Evolutionary conservation across 2,329 filamentous ascomycete genomes (phyloP).

Genomic region (Leptodontidium sp.): DNA sequence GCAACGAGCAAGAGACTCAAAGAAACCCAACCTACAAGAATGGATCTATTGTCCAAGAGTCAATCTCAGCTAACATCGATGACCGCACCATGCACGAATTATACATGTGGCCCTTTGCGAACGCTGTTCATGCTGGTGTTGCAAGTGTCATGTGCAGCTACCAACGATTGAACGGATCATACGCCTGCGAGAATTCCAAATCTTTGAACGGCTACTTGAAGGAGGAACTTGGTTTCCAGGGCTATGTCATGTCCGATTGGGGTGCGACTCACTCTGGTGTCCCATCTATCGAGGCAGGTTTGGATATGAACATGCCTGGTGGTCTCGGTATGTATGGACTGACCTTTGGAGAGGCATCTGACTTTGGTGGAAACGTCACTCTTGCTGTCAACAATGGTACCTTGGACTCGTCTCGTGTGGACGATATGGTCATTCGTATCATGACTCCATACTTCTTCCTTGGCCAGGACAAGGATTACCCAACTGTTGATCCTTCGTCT

Average conservation of each 20-base stretch:
- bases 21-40: conserved; percentile 41
- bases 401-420: conserved; percentile 61
- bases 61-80: conserved; percentile 78
- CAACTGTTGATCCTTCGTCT: conserved; percentile 45
- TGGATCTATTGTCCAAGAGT: conserved; percentile 58
- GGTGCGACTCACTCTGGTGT: conserved; percentile 83
- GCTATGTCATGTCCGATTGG: conserved; percentile 87
- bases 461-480: conserved; percentile 56
- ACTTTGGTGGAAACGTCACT: conserved; percentile 50
- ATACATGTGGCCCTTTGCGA: conserved; percentile 86
- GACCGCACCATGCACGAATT: conserved; percentile 78
- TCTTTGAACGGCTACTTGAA: conserved; percentile 83
- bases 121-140: conserved; percentile 79
- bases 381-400: conserved; percentile 67
- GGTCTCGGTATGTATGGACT: conserved; percentile 71
- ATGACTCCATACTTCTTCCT: conserved; percentile 67
- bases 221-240: conserved; percentile 85
- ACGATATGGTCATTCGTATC: conserved; percentile 71
- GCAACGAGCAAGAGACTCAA: conserved; percentile 73
- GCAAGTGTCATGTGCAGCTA: conserved; percentile 85
- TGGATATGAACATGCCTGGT: conserved; percentile 65
- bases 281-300: conserved; percentile 76
- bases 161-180: conserved; percentile 73
- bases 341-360: conserved; percentile 48
- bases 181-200: conserved; percentile 78